Base-by-base conservation (phyloP, 768 basidiomycete genomes). In the Pleurotus pulmonarius region DNA sequence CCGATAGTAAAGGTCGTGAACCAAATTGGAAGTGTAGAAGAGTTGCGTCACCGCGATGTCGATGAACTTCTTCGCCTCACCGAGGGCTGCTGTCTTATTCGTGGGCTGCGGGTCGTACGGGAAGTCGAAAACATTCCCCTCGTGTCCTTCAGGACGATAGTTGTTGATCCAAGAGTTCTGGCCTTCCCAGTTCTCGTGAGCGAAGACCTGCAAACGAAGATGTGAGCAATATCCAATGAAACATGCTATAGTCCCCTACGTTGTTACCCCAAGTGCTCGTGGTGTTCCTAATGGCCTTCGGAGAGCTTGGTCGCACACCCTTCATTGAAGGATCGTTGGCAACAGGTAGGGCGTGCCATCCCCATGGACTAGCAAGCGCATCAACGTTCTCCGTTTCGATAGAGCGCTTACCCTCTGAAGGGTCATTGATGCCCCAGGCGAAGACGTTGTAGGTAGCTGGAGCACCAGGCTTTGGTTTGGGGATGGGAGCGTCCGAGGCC, bases 171-270 rank as follows among this genome's bases (percentile, higher is more conserved):
- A 94, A 2, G 61, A 53, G 62, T 85, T 86, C 64, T 73, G 77
- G 37, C 92, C 92, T 53, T 86, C 83, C 86, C 89, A 92, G 69
- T 95, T 92, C 81, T 98, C 96, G 62, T 98, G 96, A 0, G 94
- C 91, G 62, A 94, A 93, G 58, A 93, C 83, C 80, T 87, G 51
- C 13, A 49, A 22, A 22, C 56, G 41, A 46, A 49, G 26, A 49
- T 47, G 45, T 40, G 43, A 38, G 16, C 39, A 39, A 38, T 3
- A 18, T 15, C 22, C 18, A 18, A 12, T 20, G 25, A 4, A 53
- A 16, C 18, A 41, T n/a, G 46, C 3, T 8, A 40, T 22, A 22
- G 20, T 7, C 6, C 70, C 74, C 43, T 20, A 86, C 88, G 60
- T 94, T 94, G 76, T 94, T 93, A 55, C 91, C 92, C 80, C 83